These are phyloP conservation scores for Manihot esculenta DNA, from an alignment of 441 rosid genomes.

Conservation along the genomic window DNA sequence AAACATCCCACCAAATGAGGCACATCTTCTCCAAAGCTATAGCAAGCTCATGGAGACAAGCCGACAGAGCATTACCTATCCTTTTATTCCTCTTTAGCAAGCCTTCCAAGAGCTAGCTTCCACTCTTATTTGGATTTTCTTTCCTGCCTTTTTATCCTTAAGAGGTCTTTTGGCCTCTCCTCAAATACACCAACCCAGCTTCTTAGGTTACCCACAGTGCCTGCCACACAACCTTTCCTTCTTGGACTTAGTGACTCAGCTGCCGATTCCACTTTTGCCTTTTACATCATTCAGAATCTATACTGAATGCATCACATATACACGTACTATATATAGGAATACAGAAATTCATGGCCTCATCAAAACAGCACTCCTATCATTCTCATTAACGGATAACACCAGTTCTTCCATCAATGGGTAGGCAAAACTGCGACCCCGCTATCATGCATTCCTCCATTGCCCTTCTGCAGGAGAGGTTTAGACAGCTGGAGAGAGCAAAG, in stretches of 20 bases:
- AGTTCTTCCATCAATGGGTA: conserved; percentile 27
- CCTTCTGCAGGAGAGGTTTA: conserved; percentile 46
- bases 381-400: not conserved
- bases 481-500: conserved; percentile 43
- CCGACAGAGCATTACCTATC: conserved; percentile 26
- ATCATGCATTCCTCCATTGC: conserved; percentile 37
- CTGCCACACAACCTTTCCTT: conserved; percentile 29
- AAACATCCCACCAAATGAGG: conserved; percentile 32
- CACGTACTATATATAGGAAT: conserved; percentile 21
- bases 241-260: conserved; percentile 31
- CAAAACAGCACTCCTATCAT: conserved; percentile 5
- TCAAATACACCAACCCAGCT: conserved; percentile 21
- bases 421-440: conserved; percentile 31
- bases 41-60: conserved; percentile 29
- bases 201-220: conserved; percentile 20
- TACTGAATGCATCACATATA: conserved; percentile 6
- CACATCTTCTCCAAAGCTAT: conserved; percentile 34
- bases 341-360: conserved; percentile 3
- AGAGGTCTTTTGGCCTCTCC: conserved; percentile 21
- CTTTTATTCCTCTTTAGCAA: conserved; percentile 33
- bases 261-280: conserved; percentile 26
- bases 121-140: conserved; percentile 24
- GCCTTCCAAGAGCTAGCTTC: conserved; percentile 37
- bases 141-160: conserved; percentile 21
- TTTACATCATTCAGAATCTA: conserved; percentile 20